phyloP scores from a whole-genome alignment of 164 flowering plant species.

The Kalanchoe fedtschenkoi region DNA sequence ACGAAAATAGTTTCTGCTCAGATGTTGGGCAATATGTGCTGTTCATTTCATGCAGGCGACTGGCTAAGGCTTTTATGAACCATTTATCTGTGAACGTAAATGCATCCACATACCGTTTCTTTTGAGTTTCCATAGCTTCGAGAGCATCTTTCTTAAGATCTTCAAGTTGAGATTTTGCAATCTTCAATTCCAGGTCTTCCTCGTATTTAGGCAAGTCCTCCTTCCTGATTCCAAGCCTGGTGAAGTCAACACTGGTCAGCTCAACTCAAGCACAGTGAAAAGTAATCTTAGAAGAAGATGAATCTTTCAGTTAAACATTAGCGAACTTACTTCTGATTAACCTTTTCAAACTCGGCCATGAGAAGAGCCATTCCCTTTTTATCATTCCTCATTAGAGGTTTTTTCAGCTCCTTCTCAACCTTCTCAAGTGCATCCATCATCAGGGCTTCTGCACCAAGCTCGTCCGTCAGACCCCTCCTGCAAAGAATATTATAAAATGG shows the following conservation, averaged over 20 bases:
- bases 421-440: slow-evolving; percentile 92
- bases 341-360: slow-evolving; percentile 68
- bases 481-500: slow-evolving; percentile 3
- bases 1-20: no score
- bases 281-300: no score
- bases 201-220: slow-evolving; percentile 90
- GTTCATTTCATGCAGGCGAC: no score
- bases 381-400: slow-evolving; percentile 85
- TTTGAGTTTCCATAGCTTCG: slow-evolving; percentile 94
- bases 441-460: slow-evolving; percentile 77
- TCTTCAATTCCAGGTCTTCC: slow-evolving; percentile 61
- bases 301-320: no score
- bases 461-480: slow-evolving; percentile 87
- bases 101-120: slow-evolving; percentile 52
- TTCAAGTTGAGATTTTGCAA: slow-evolving; percentile 85
- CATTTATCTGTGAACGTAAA: no score
- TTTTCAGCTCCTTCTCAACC: slow-evolving; percentile 79
- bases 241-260: not conserved
- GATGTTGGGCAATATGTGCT: no score
- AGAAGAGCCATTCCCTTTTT: slow-evolving; percentile 81
- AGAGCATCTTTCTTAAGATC: slow-evolving; percentile 80
- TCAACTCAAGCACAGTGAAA: no score
- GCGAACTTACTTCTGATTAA: slow-evolving; percentile 63
- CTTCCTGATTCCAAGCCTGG: slow-evolving; percentile 72
- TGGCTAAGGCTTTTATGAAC: no score